These are phyloP conservation scores for Oryza officinalis DNA, from an alignment of 176 grass and related monocot species.

Conservation along the genomic window DNA sequence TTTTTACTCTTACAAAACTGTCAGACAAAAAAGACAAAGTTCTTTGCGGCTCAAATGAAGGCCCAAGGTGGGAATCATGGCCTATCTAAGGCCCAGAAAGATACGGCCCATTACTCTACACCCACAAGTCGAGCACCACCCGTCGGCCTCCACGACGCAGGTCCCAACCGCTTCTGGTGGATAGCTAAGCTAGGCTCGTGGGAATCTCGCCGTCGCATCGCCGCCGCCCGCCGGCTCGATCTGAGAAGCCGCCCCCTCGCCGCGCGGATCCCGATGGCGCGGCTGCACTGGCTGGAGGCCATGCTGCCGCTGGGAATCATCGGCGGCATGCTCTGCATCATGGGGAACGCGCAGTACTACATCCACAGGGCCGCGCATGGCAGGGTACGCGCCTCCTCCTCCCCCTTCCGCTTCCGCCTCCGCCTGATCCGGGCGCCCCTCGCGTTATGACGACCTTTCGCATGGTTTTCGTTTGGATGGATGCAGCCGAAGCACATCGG, in stretches of 20 bases:
- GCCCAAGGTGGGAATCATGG: background rate
- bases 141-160: background rate
- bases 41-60: background rate
- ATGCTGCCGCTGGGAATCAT: constrained; percentile 94
- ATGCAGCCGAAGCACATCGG: constrained; percentile 97
- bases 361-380: constrained; percentile 93
- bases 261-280: constrained; percentile 48
- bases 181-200: background rate
- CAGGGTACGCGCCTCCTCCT: constrained; percentile 47
- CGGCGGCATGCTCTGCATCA: constrained; percentile 94
- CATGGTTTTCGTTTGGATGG: background rate
- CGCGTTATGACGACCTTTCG: constrained; percentile 3
- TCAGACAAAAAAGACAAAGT: no score
- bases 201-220: constrained; percentile 31
- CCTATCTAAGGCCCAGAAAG: background rate
- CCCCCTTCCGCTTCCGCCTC: background rate
- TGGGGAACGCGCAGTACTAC: constrained; percentile 98
- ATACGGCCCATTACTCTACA: background rate
- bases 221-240: background rate
- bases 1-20: no score
- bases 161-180: background rate
- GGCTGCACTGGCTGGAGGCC: constrained; percentile 89
- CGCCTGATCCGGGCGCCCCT: background rate
- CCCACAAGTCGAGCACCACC: constrained; percentile 6
- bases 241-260: background rate